Evolutionary conservation across 1,284 basidiomycete genomes (phyloP).

Genomic region (Amylostereum chailletii): DNA sequence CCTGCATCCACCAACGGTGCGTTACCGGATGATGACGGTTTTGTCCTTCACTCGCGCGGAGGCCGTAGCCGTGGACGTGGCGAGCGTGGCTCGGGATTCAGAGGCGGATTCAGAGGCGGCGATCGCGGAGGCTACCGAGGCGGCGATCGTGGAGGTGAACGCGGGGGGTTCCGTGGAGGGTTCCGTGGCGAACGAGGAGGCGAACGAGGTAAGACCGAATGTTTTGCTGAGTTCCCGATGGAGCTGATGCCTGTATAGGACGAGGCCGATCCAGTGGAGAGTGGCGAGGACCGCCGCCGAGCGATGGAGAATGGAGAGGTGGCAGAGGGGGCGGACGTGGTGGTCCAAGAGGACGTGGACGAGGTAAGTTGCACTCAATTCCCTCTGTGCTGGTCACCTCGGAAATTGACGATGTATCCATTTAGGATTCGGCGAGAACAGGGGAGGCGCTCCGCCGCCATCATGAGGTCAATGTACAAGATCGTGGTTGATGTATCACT

Average conservation of each 20-base stretch:
- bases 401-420: too few relatives aligned
- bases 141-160: conserved; percentile 30
- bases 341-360: conserved; percentile 35
- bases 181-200: conserved; percentile 24
- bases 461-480: too few relatives aligned
- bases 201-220: conserved; percentile 16
- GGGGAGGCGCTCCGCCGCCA: conserved; percentile 8
- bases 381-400: too few relatives aligned
- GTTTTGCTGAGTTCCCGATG: background rate
- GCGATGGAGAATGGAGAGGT: conserved; percentile 26
- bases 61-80: conserved; percentile 27
- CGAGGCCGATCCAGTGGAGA: conserved; percentile 26
- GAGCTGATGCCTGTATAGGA: conserved; percentile 10
- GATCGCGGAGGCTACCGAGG: conserved; percentile 24
- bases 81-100: conserved; percentile 17
- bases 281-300: too few relatives aligned
- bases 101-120: conserved; percentile 28
- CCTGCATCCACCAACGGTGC: conserved; percentile 16
- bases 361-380: conserved; percentile 4
- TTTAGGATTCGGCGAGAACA: conserved; percentile 9
- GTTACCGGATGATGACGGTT: conserved; percentile 51
- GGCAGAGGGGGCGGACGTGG: conserved; percentile 30
- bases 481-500: too few relatives aligned
- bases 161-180: conserved; percentile 27
- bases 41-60: conserved; percentile 34